Evolutionary conservation across 176 grass and related monocot species (phyloP), one percentile per base, ranked within the genome.

Genomic region (Phyllostachys edulis): DNA sequence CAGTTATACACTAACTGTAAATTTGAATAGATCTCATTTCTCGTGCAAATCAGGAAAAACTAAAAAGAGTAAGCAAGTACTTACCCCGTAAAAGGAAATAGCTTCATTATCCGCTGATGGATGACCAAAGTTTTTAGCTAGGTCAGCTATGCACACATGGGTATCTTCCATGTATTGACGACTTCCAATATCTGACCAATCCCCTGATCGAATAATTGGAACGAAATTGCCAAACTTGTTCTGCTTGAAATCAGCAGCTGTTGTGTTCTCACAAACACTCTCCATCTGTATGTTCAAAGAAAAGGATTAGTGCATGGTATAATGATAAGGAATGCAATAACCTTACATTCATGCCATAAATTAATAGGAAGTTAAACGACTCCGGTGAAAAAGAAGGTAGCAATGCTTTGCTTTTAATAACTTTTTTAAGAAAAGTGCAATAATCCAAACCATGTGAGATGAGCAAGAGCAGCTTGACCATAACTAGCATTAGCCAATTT

Each of bases 61-160:
- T 26, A 85, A 37, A 80, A 44, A 69, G 37, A 51, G 62, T 18
- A 0, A 39, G 38, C 56, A 83, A 36, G 63, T 29, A 75, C 2
- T 79, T 94, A 99, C 96, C 84, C 93, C 93, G 59, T 99, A 99
- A 61, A 99, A 92, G 37, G 96, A 94, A 84, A 96, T 79, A 80
- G 77, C 73, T 87, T 98, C 93, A n/a, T 52, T 80, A 56, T 77
- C 49, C 60, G 83, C 63, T 5, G 83, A 89, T 44, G 59, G 72
- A 67, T 67, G 79, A 51, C 91, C 82, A 47, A 91, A 96, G 24
- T 82, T 94, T 66, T 94, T 89, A 23, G 96, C 89, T 76, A 98
- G 45, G 71, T 98, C 93, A 21, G 91, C 80, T 72, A 98, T 95
- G 78, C 96, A 99, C 17, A 99, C 85, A 56, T 94, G 91, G 11